Conservation (phyloP, 352 stramenopile species). For the Globisporangium splendens region DNA sequence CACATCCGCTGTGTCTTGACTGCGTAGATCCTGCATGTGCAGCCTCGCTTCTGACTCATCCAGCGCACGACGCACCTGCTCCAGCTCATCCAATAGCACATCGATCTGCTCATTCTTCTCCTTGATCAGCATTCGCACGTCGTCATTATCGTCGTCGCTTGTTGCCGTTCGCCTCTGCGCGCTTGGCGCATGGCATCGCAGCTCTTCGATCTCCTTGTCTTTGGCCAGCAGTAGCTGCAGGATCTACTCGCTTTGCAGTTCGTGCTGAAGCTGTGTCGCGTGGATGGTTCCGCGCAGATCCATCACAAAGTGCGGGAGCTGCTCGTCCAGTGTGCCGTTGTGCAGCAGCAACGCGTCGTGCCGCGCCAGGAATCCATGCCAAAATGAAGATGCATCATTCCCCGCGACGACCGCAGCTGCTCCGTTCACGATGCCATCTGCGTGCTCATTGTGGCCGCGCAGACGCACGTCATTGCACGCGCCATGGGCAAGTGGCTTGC, state of each 20-base stretch:
- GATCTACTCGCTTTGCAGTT: constrained; percentile 22
- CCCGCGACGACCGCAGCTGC: background rate
- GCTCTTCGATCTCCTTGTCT: constrained; percentile 19
- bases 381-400: background rate
- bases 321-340: constrained; percentile 6
- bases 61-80: constrained; percentile 10
- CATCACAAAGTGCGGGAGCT: constrained; percentile 16
- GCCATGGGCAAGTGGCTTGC: too few relatives aligned
- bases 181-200: constrained; percentile 7
- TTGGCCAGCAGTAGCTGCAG: constrained; percentile 25
- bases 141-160: too few relatives aligned
- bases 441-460: too few relatives aligned
- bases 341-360: constrained; percentile 1
- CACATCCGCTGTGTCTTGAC: background rate
- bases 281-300: constrained; percentile 15
- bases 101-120: constrained; percentile 27
- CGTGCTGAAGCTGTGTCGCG: constrained; percentile 5
- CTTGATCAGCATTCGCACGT: constrained; percentile 9
- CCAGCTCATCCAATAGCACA: constrained; percentile 29
- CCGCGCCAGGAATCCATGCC: background rate
- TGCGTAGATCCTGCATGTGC: background rate
- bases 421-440: too few relatives aligned
- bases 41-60: background rate
- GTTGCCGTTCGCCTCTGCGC: background rate
- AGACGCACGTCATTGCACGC: too few relatives aligned